Base-by-base conservation (phyloP, 2,329 filamentous ascomycete genomes). In the Fusarium sp. region DNA sequence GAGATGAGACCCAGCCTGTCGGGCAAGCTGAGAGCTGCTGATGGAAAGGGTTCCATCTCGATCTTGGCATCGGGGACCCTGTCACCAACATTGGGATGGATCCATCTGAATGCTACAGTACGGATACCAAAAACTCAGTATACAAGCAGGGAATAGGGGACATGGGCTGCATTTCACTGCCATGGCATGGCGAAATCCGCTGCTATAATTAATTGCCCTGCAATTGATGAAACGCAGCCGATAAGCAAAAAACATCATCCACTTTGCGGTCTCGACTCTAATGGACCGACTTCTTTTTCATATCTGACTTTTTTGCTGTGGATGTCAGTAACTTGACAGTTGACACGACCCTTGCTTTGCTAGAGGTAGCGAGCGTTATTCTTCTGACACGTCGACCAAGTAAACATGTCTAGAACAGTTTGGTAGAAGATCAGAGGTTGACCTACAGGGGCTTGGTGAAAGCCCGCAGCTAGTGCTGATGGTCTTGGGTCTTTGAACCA, bases 81-180 rank as follows among this genome's bases (percentile, higher is more conserved):
- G 29, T 19, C 19, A 19, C 19, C 19, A 19, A 34, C 43, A 38
- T 10, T 36, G 15, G n/a, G 35, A 19, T 15, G 41, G 34, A 2
- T 48, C 48, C 41, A 55, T 54, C 42, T 25, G 24, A 53, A 50
- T 62, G 52, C 49, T 50, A 35, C 43, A 29, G 15, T 38, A 24
- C 34, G 13, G 19, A 19, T 19, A 19, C 19, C 19, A 19, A 19
- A 19, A 19, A 19, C 19, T 19, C n/a, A 32, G 15, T 35, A 45
- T 11, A 12, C 12, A 31, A 11, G 29, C 10, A 31, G 26, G 6
- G 22, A 28, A 48, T 45, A 40, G 44, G 47, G 36, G 32, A 29
- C 22, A 19, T 9, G 31, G 43, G 42, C 38, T 38, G 25, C 12
- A 52, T 65, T 65, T 65, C 62, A 58, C 26, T 50, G 25, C 6